A percentile compares a stretch with the other conserved stretches of the same genome.
Evolutionary conservation across 495 filamentous ascomycete genomes (phyloP).

Genomic region (Penicillium odoratum): DNA sequence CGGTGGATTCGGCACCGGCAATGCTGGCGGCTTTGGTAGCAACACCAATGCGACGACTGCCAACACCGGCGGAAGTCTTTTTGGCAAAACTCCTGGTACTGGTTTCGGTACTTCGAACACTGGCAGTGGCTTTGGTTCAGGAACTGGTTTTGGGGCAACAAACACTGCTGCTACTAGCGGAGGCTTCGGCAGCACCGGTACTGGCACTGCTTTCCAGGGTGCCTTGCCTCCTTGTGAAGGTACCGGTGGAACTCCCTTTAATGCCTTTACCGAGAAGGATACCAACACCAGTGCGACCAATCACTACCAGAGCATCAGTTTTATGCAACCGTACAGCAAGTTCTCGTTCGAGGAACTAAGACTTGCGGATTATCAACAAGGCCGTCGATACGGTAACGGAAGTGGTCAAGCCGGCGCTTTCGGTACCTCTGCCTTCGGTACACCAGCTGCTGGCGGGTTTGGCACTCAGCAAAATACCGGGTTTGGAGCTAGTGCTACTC

Average conservation of each 20-base stretch:
- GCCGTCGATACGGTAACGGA: conserved; percentile 75
- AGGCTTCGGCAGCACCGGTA: conserved; percentile 18
- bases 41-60: conserved; percentile 36
- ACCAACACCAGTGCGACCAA: conserved; percentile 55
- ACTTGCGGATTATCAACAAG: conserved; percentile 84
- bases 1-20: conserved; percentile 31
- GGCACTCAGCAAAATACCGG: conserved; percentile 43
- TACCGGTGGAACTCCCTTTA: conserved; percentile 75
- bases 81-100: conserved; percentile 43
- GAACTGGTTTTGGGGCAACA: conserved; percentile 28
- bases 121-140: conserved; percentile 23
- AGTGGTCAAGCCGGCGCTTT: conserved; percentile 84
- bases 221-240: conserved; percentile 53
- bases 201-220: conserved; percentile 51
- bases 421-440: conserved; percentile 53
- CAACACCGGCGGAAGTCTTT: conserved; percentile 44
- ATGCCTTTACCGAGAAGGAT: conserved; percentile 81
- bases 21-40: conserved; percentile 34
- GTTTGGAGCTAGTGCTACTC: conserved; percentile 53
- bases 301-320: conserved; percentile 84
- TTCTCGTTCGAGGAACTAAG: conserved; percentile 90
- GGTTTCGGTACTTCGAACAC: conserved; percentile 38
- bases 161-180: conserved; percentile 8
- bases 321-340: conserved; percentile 82
- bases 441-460: conserved; percentile 36